These are phyloP conservation scores for Hyparrhenia diplandra DNA, from an alignment of 176 grass and related monocot genomes.

Conservation along the genomic window DNA sequence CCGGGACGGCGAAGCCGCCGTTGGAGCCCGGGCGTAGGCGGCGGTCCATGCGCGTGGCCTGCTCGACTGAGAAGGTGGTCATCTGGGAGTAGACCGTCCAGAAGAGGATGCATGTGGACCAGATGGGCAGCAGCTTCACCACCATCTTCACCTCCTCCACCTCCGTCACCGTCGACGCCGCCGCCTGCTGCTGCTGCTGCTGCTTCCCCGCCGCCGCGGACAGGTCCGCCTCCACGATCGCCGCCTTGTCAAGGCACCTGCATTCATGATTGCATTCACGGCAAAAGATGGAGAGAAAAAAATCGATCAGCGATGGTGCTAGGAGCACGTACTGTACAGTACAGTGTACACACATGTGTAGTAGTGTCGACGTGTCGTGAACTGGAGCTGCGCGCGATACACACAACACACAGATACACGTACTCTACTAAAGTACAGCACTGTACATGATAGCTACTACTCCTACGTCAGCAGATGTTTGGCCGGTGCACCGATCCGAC, in stretches of 20 bases:
- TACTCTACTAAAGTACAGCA: no score
- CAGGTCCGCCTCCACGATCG: conserved; percentile 37
- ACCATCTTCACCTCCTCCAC: conserved; percentile 85
- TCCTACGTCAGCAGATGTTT: no score
- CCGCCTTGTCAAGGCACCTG: conserved; percentile 74
- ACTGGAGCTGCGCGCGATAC: no score
- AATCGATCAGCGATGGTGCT: no score
- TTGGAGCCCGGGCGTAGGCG: neutral
- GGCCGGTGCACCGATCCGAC: no score
- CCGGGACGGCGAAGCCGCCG: conserved; percentile 46
- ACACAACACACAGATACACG: no score
- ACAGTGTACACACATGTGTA: no score
- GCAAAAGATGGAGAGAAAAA: no score
- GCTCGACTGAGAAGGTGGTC: conserved; percentile 67
- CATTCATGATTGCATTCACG: neutral
- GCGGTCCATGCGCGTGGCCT: conserved; percentile 59
- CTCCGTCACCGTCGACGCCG: conserved; percentile 47
- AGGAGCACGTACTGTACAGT: no score
- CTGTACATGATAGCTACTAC: no score
- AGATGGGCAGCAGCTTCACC: conserved; percentile 65
- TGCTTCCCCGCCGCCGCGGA: conserved; percentile 17
- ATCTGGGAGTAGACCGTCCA: conserved; percentile 73
- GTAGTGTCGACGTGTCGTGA: no score
- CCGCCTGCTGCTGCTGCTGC: no score
- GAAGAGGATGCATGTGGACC: conserved; percentile 66